Conservation (phyloP, 495 filamentous ascomycete genomes). For the Trichoderma virens region DNA sequence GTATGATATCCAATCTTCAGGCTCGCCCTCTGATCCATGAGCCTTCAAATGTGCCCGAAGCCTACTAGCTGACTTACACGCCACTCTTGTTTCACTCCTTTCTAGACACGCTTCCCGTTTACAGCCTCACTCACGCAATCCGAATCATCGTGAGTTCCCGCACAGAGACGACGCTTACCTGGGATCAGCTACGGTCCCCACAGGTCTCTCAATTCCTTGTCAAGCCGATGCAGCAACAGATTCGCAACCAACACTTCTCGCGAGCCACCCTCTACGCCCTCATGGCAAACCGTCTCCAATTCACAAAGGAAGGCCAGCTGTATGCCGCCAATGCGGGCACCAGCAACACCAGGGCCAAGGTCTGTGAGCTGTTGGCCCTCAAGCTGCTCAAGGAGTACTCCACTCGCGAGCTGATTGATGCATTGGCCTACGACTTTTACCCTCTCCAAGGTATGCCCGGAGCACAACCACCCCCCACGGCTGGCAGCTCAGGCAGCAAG, state of each 20-base stretch:
- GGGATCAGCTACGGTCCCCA: slow-evolving; percentile 89
- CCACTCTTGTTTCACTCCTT: background rate
- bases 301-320: slow-evolving; percentile 72
- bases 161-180: slow-evolving; percentile 88
- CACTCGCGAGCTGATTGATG: slow-evolving; percentile 82
- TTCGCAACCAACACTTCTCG: slow-evolving; percentile 70
- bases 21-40: background rate
- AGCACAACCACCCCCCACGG: slow-evolving; percentile 36
- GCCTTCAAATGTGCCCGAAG: slow-evolving; percentile 5
- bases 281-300: slow-evolving; percentile 89
- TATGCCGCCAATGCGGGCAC: slow-evolving; percentile 77
- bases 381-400: slow-evolving; percentile 82
- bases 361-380: slow-evolving; percentile 87
- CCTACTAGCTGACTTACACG: slow-evolving; percentile 4
- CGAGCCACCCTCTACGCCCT: slow-evolving; percentile 81
- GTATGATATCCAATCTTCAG: slow-evolving; percentile 31
- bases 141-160: slow-evolving; percentile 70
- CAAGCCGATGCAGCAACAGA: slow-evolving; percentile 82
- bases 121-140: slow-evolving; percentile 82
- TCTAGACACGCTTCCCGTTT: slow-evolving; percentile 61
- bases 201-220: slow-evolving; percentile 93
- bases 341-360: slow-evolving; percentile 71
- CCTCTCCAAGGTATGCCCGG: slow-evolving; percentile 67
- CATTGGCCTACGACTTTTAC: slow-evolving; percentile 87
- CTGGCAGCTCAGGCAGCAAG: slow-evolving; percentile 22